Base-by-base conservation (phyloP, 202 grass and related monocot species). In the Digitaria exilis region DNA sequence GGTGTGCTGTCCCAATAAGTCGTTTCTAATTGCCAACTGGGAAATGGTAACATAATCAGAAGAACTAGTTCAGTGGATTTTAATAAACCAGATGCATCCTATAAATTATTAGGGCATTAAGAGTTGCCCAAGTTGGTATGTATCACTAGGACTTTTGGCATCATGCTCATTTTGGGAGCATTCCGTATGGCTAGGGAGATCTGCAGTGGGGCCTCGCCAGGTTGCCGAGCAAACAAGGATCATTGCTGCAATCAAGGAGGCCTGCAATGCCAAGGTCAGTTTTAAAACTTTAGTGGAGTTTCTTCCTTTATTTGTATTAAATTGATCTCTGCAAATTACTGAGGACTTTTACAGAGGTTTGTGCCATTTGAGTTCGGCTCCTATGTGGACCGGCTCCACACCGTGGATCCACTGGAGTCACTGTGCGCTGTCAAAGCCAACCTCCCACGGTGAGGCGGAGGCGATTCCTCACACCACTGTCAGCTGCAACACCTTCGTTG, bases 181-280 rank as follows among this genome's bases (percentile, higher is more conserved):
- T 31, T 58, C 6, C 15, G 6, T 31, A 64, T 49, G 12, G 4
- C 76, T 42, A 79, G 29, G 61, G 90, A 56, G 90, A 92, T 70
- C 17, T 65, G 79, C 62, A 2, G 68, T 92, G 6, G 83, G 86
- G 0, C 22, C 37, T 69, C 17, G 26, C 57, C 9, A 69, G n/a
- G 4, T 71, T 49, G 59, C 66, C 4, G 80, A 84, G 44, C 80
- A 92, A 69, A 89, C 54, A 0, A 89, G 79, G 56, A 84, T 92
- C 45, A 80, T 89, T 9, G 39, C 83, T 0, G 84, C 87, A 16
- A 92, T 89, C 32, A 92, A 92, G 70, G 90, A 87, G 64, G 75
- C 87, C 6, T 84, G 90, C 66, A 92, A 78, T 70, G 59, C 87
- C 26, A 89, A 92, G 76, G 87, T 89, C 2, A 22, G 41, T 15